A percentile compares a stretch with the other conserved stretches of the same genome.
These are phyloP conservation scores for Sporothrix euskadiensis DNA, from an alignment of 2,329 filamentous ascomycete species.

Conservation along the genomic window DNA sequence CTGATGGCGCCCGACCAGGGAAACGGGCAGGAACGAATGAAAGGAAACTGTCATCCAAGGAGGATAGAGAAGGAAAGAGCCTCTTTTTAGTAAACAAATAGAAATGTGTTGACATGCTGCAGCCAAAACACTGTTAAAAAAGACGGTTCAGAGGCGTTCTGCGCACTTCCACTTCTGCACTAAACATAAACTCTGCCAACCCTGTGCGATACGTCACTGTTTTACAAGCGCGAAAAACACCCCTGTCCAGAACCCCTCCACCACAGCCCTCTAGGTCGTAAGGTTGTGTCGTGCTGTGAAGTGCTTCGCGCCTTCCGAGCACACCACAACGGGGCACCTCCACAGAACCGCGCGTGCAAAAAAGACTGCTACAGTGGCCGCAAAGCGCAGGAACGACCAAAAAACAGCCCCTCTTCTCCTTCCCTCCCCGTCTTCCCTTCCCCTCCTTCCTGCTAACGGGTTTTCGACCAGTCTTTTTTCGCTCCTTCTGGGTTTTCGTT, in stretches of 20 bases:
- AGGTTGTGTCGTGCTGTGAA: background rate
- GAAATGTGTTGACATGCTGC: background rate
- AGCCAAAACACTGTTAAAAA: no score
- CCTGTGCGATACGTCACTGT: conserved; percentile 27
- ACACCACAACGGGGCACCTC: conserved; percentile 10
- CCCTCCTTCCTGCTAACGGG: conserved; percentile 7
- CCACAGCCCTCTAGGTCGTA: conserved; percentile 1
- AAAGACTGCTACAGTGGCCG: background rate
- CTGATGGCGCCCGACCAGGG: conserved; percentile 14
- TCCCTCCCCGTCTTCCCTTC: conserved; percentile 1
- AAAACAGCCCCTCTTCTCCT: background rate
- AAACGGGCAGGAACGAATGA: conserved; percentile 4
- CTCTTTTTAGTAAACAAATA: background rate
- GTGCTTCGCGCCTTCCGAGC: conserved; percentile 23
- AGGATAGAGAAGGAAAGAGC: background rate
- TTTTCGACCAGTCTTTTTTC: conserved; percentile 16
- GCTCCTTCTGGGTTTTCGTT: conserved; percentile 4
- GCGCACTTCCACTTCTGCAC: background rate
- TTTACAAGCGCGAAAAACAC: conserved; percentile 18
- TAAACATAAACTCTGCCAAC: background rate
- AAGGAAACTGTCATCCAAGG: background rate
- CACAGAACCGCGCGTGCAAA: conserved; percentile 12
- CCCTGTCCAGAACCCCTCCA: conserved; percentile 18
- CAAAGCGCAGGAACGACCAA: background rate
- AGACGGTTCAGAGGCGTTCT: background rate